Conservation (phyloP, 2,329 filamentous ascomycete species). For the Corniculantispora saksenae region DNA sequence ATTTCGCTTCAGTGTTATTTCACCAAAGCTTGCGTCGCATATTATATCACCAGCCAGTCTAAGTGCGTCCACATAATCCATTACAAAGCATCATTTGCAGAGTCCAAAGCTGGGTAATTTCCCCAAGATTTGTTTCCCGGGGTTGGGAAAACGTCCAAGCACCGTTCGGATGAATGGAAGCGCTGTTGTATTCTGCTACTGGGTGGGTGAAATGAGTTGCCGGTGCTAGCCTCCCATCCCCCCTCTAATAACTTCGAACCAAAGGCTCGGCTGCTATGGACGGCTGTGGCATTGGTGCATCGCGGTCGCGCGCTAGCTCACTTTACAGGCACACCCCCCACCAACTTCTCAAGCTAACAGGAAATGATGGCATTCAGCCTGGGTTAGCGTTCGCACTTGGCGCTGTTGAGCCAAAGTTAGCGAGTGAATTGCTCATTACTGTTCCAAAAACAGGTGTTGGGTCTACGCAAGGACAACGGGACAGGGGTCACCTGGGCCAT, state of each 20-base stretch:
- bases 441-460: not conserved
- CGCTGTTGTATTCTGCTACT: not conserved
- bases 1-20: no score
- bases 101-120: no score
- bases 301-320: not conserved
- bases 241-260: not conserved
- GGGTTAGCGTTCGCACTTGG: not conserved
- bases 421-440: not conserved
- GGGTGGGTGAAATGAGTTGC: not conserved
- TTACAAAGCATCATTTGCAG: no score
- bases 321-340: constrained; percentile 10
- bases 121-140: not conserved
- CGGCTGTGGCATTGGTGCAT: not conserved
- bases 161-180: constrained; percentile 17
- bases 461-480: not conserved
- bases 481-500: not conserved
- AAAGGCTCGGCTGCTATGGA: not conserved
- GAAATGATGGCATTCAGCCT: constrained; percentile 4
- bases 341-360: constrained; percentile 1
- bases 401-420: not conserved
- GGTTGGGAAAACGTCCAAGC: not conserved
- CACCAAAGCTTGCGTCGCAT: no score
- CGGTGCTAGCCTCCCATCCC: not conserved
- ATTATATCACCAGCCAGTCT: no score
- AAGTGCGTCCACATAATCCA: no score